Evolutionary conservation across 164 flowering plant genomes (phyloP), one percentile per base, ranked within the genome.

Genomic region (Magnolia kwangsiensis): DNA sequence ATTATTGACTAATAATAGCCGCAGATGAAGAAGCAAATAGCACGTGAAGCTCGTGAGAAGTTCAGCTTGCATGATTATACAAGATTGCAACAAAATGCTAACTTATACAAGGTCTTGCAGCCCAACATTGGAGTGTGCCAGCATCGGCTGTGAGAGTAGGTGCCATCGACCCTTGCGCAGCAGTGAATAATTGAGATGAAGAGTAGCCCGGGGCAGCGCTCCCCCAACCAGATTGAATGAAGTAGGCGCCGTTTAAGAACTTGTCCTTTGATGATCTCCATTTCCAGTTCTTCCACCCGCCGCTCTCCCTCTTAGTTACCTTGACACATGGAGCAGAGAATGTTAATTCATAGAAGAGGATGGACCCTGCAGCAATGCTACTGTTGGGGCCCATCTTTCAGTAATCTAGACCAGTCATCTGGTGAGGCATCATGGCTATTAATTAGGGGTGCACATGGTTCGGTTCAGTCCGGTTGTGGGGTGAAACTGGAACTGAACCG

Each of bases 191-290:
- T 51, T 91, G 92, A 16, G 82, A 45, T 13, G 23, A 27, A 2
- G 80, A 21, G 79, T 92, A 92, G n/a, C 1, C 27, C 21, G 94
- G 93, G 0, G 86, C 72, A 81, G 85, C 82, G 23, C 80, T 85
- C 74, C 95, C 96, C 76, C 81, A 88, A 16, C 94, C 96, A 2
- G 98, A 90, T 67, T 81, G 94, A 70, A 91, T 88, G 80, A 93
- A 93, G 74, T 83, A 93, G 27, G 94, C 97, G 8, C 97, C 97
- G 74, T 93, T 93, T 76, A 71, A 8, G 70, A 91, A 93, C 4
- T 55, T 78, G 74, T 93, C 96, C 49, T 67, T 84, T 0, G 88
- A 87, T 1, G 93, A 87, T 31, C 93, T 87, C 96, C 95, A 91
- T 82, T 87, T 91, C 96, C 95, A 93, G 19, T 77, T 85, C 81